Conservation (phyloP, 305 asterid species). For the Solanum hybrid region DNA sequence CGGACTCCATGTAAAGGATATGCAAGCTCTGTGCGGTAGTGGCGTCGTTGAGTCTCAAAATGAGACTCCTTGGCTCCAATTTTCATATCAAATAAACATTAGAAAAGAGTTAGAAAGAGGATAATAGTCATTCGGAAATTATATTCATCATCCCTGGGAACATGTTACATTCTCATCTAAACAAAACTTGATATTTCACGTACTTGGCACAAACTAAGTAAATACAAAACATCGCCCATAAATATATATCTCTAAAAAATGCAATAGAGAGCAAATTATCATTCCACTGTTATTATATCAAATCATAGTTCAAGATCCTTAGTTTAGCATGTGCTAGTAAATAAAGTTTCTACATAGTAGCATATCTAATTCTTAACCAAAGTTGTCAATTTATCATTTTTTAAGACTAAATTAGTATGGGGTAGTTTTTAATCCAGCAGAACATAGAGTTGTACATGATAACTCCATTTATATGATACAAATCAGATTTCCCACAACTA, state of each 20-base stretch:
- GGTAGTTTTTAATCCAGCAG: not conserved
- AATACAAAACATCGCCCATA: too few relatives aligned
- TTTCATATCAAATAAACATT: too few relatives aligned
- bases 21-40: not conserved
- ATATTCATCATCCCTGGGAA: too few relatives aligned
- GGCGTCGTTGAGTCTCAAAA: too few relatives aligned
- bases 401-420: not conserved
- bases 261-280: not conserved
- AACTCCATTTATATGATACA: not conserved
- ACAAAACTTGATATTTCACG: too few relatives aligned
- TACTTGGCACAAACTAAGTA: too few relatives aligned
- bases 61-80: too few relatives aligned
- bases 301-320: not conserved
- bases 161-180: too few relatives aligned
- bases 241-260: too few relatives aligned
- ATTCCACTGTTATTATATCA: too few relatives aligned
- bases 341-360: not conserved
- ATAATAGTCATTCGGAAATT: too few relatives aligned
- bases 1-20: not conserved
- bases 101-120: too few relatives aligned
- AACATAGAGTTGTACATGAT: not conserved
- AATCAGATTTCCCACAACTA: not conserved
- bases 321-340: not conserved
- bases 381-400: not conserved
- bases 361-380: not conserved